A percentile compares a stretch with the other conserved stretches of the same genome.
Conservation (phyloP, 139 green algal species). For the Ettlia oleoabundans region DNA sequence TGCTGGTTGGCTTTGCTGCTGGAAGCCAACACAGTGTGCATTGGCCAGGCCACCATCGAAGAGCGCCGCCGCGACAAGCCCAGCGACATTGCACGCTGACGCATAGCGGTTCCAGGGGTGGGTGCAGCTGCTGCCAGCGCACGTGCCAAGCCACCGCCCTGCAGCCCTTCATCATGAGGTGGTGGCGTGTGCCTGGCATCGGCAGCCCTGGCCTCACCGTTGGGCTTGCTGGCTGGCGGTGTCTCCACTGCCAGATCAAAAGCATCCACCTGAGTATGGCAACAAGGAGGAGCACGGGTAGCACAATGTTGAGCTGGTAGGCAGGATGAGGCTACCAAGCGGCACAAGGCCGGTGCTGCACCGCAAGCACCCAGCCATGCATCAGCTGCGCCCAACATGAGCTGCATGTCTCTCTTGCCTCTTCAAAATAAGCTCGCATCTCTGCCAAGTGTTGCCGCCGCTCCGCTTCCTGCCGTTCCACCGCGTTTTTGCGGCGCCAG, state of each 20-base stretch:
- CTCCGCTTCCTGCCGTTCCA: background rate
- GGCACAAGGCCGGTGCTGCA: too few relatives aligned
- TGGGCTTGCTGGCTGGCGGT: conserved; percentile 5
- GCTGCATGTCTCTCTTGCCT: too few relatives aligned
- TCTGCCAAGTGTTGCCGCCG: conserved; percentile 22
- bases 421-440: conserved; percentile 41
- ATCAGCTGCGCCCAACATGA: too few relatives aligned
- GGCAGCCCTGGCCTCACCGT: background rate
- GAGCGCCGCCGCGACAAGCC: conserved; percentile 44
- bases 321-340: background rate
- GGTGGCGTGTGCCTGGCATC: too few relatives aligned
- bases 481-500: conserved; percentile 19
- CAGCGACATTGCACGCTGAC: conserved; percentile 30
- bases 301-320: too few relatives aligned
- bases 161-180: background rate
- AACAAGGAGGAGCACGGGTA: background rate
- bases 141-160: background rate
- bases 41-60: conserved; percentile 25
- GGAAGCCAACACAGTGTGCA: conserved; percentile 17
- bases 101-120: background rate
- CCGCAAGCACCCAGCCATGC: too few relatives aligned
- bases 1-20: conserved; percentile 15
- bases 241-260: conserved; percentile 68
- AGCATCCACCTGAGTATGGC: conserved; percentile 56
- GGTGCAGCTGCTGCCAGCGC: conserved; percentile 12